phyloP scores from a whole-genome alignment of 2,329 filamentous ascomycete species.

The Claviceps humidiphila region DNA sequence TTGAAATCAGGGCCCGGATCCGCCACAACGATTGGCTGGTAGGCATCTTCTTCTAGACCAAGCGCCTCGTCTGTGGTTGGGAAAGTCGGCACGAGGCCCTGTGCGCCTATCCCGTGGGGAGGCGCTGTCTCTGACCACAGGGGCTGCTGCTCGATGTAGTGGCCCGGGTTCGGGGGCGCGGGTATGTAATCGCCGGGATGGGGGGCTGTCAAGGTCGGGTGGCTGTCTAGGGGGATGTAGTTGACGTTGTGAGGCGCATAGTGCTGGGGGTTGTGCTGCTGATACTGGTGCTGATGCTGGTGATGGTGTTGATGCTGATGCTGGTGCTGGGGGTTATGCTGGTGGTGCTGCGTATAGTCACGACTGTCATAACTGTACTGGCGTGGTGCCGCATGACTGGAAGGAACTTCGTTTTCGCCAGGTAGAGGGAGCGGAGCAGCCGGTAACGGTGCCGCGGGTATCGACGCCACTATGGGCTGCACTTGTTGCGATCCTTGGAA shows the following conservation, averaged over 20 bases:
- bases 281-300: neutral
- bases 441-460: neutral
- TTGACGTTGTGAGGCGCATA: neutral
- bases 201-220: neutral
- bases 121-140: conserved; percentile 1
- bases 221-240: neutral
- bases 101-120: neutral
- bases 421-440: neutral
- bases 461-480: neutral
- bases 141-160: neutral
- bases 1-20: conserved; percentile 7
- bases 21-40: neutral
- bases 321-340: neutral
- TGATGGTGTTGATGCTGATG: neutral
- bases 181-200: neutral
- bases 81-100: conserved; percentile 1
- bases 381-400: neutral
- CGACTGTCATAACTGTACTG: neutral
- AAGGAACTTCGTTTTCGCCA: neutral
- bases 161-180: neutral
- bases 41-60: neutral
- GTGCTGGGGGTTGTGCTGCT: neutral
- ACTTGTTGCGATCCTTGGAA: neutral
- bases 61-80: neutral
- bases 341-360: neutral